phyloP scores from a whole-genome alignment of 352 stramenopile species.

The Globisporangium abappressorium region DNA sequence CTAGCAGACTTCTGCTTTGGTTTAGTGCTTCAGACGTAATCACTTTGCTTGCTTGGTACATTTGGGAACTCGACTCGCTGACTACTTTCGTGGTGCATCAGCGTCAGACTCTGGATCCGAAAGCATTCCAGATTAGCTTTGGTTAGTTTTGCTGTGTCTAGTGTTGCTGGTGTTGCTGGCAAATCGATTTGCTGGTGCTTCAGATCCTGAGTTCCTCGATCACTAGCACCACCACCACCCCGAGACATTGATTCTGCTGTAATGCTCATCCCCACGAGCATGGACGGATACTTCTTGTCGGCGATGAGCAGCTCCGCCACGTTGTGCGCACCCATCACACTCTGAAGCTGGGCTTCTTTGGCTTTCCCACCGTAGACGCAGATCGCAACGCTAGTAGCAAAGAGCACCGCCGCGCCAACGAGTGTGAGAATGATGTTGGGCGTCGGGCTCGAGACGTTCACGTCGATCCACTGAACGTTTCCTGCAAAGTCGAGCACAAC shows the following conservation, averaged over 20 bases:
- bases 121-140: not conserved
- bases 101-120: not conserved
- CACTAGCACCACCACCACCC: too few species aligned
- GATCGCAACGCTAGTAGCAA: conserved; percentile 1
- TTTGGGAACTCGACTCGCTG: not conserved
- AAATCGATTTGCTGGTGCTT: not conserved
- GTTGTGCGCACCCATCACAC: not conserved
- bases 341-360: conserved; percentile 7
- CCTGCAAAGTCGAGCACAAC: conserved; percentile 4
- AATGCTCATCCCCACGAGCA: conserved; percentile 21
- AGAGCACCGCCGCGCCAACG: not conserved
- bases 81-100: not conserved
- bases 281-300: conserved; percentile 10
- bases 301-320: conserved; percentile 12
- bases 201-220: not conserved
- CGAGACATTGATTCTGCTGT: not conserved
- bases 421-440: conserved; percentile 5
- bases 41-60: not conserved
- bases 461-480: conserved; percentile 7
- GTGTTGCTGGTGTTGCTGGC: not conserved
- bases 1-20: not conserved
- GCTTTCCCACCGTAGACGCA: not conserved
- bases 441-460: conserved; percentile 9
- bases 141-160: not conserved
- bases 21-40: not conserved